Evolutionary conservation across 768 basidiomycete species (phyloP), one percentile per base, ranked within the genome.

Genomic region (Clavaria fumosa): DNA sequence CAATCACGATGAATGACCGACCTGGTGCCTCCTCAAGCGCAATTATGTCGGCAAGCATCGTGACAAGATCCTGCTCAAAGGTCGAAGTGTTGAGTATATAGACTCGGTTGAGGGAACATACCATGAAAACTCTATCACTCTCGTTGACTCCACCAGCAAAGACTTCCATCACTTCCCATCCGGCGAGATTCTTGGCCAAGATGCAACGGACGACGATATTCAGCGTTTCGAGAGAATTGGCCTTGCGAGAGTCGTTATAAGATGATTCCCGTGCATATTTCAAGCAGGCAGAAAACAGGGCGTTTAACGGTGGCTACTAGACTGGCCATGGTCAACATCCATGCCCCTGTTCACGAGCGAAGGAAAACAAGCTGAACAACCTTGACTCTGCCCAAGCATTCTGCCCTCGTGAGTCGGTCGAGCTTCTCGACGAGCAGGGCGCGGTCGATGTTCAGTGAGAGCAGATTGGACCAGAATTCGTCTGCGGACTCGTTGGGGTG

Each of bases 141-240:
- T 67, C 58, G 7, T 53, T 58, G 4, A 76, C 71, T 30, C 68
- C 69, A 10, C 74, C 73, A 2, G 74, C 75, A 31, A 79, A 64
- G 17, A 77, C 51, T 27, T 78, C 70, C 77, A 81, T 81, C 5
- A 72, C 64, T 47, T 81, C 78, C 75, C 73, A 79, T 21, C 79
- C 78, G 3, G 70, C 63, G 1, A 72, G 51, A 38, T 69, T 67
- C 54, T 79, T 79, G 24, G 57, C 58, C 37, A 80, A 56, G 12
- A 76, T 49, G 37, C 59, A 58, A 7, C 66, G 62, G 15, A 68
- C 48, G 3, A 72, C 22, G 10, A 72, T 53, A 0, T 63, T 54
- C 23, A 78, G 52, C 1, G 70, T 72, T 45, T 70, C 62, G 11
- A 78, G 43, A 3, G 75, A 68, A 44, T 70, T 64, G 1, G 42